These are phyloP conservation scores for Purshia tridentata DNA, from an alignment of 306 rosid species.

Conservation along the genomic window DNA sequence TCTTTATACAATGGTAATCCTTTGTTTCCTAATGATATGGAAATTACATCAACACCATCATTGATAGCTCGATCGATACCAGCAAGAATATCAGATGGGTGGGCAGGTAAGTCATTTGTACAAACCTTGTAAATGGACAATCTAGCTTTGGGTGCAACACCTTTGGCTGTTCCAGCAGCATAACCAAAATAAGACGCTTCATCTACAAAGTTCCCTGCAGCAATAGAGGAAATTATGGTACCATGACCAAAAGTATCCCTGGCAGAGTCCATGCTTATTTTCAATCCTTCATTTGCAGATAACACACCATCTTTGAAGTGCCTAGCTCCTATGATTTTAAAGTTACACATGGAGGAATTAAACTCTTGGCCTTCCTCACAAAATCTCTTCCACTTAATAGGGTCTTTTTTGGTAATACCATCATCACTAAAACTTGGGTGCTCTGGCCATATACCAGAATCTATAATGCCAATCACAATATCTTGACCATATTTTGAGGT, in stretches of 20 bases:
- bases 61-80: background rate
- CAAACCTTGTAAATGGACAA: background rate
- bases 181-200: background rate
- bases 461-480: too few relatives aligned
- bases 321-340: background rate
- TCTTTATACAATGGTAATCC: background rate
- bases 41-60: constrained; percentile 12
- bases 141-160: background rate
- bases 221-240: background rate
- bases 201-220: background rate
- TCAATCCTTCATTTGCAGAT: too few relatives aligned
- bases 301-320: too few relatives aligned
- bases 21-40: too few relatives aligned
- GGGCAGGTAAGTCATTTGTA: too few relatives aligned
- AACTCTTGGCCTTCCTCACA: background rate
- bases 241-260: background rate
- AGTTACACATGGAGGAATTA: background rate
- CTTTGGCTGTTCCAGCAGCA: background rate
- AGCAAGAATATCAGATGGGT: background rate
- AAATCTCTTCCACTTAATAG: too few relatives aligned
- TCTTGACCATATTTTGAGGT: too few relatives aligned
- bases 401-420: too few relatives aligned
- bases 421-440: too few relatives aligned
- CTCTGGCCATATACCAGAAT: too few relatives aligned
- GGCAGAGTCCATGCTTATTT: too few relatives aligned